Percentiles rank a stretch among this genome's conserved stretches.
Conservation (phyloP, 164 flowering plant species). For the Brasenia schreberi region DNA sequence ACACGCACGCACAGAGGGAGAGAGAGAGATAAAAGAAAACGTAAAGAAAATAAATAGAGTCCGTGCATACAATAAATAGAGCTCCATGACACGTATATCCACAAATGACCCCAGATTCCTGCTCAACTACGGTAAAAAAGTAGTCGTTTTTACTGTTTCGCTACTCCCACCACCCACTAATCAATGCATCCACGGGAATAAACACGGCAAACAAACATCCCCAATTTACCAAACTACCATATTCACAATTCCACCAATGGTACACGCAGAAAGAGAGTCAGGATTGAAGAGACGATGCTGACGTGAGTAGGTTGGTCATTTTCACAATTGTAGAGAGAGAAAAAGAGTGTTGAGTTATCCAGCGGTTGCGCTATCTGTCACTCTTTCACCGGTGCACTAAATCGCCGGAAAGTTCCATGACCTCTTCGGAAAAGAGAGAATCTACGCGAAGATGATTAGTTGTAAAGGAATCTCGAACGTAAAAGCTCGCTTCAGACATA, state of each 20-base stretch:
- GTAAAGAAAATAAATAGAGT: conserved; percentile 1
- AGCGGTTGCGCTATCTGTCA: no score
- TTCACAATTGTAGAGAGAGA: not conserved
- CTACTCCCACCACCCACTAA: not conserved
- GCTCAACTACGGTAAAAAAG: not conserved
- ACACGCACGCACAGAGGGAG: not conserved
- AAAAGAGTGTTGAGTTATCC: not conserved
- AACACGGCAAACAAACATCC: not conserved
- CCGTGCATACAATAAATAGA: not conserved
- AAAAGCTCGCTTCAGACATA: no score
- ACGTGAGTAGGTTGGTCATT: not conserved
- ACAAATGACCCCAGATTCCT: not conserved
- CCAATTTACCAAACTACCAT: not conserved
- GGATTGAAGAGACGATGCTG: not conserved
- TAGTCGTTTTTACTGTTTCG: not conserved
- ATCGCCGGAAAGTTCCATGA: no score
- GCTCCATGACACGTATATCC: not conserved
- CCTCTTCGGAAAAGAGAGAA: no score
- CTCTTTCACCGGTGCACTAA: no score
- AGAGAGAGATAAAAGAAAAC: conserved; percentile 1
- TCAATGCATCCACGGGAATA: not conserved
- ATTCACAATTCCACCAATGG: not conserved
- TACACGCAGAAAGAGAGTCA: not conserved
- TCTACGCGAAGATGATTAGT: no score
- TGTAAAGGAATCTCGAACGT: no score